Evolutionary conservation across 768 basidiomycete genomes (phyloP).

Genomic region (Phlebiopsis flavidoalba): DNA sequence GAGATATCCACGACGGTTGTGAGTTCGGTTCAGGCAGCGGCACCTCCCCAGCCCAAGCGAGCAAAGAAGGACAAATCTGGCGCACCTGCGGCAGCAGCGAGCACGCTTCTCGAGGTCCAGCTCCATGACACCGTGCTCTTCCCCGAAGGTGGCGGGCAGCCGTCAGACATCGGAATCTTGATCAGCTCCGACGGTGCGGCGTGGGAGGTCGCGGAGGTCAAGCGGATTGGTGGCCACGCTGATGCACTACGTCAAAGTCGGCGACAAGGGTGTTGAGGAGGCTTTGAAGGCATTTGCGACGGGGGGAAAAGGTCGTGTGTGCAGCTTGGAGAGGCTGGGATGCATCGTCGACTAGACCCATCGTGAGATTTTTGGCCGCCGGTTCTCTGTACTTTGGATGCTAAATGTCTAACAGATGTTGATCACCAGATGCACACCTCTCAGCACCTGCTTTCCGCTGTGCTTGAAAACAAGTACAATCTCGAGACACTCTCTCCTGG

Average conservation of each 20-base stretch:
- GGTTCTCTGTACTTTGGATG: background rate
- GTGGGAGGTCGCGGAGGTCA: slow-evolving; percentile 62
- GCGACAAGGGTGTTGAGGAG: slow-evolving; percentile 32
- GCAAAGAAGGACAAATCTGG: slow-evolving; percentile 53
- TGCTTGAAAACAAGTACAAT: slow-evolving; percentile 59
- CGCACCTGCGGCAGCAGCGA: slow-evolving; percentile 34
- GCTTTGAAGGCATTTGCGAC: slow-evolving; percentile 44
- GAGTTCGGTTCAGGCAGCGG: slow-evolving; percentile 41
- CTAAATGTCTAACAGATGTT: slow-evolving; percentile 46
- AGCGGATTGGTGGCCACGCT: slow-evolving; percentile 67
- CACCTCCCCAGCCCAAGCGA: slow-evolving; percentile 30
- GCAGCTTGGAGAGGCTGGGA: slow-evolving; percentile 54
- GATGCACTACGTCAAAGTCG: slow-evolving; percentile 63
- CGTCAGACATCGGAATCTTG: slow-evolving; percentile 64
- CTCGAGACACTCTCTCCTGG: slow-evolving; percentile 81
- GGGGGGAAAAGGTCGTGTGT: slow-evolving; percentile 48
- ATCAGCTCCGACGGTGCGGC: slow-evolving; percentile 35
- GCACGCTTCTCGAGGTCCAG: slow-evolving; percentile 57
- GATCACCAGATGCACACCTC: slow-evolving; percentile 84
- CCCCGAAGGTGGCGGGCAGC: slow-evolving; percentile 82
- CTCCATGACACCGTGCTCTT: slow-evolving; percentile 77
- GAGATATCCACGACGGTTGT: slow-evolving; percentile 55
- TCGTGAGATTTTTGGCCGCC: slow-evolving; percentile 34
- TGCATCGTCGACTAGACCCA: slow-evolving; percentile 68
- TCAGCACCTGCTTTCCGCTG: slow-evolving; percentile 77